A percentile compares a stretch with the other conserved stretches of the same genome.
phyloP scores from a whole-genome alignment of 805 yeast species.

The Candida palmyrensis region DNA sequence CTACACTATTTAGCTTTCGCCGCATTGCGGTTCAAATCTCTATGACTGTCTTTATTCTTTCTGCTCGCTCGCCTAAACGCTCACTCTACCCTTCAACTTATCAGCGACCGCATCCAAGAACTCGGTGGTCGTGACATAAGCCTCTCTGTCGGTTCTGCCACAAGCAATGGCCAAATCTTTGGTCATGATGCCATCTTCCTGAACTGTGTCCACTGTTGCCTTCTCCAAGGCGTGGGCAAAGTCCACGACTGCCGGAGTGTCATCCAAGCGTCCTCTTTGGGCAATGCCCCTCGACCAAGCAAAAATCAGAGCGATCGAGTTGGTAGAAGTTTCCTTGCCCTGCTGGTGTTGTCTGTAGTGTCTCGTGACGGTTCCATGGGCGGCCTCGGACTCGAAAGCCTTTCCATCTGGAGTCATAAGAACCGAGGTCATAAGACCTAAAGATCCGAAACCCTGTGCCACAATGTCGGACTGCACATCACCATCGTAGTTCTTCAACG shows the following conservation, averaged over 20 bases:
- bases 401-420: conserved; percentile 82
- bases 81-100: conserved; percentile 34
- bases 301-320: conserved; percentile 79
- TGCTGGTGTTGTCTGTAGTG: conserved; percentile 78
- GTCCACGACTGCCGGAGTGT: conserved; percentile 62
- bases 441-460: conserved; percentile 82
- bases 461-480: conserved; percentile 83
- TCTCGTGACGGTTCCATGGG: conserved; percentile 86
- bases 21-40: too few relatives aligned
- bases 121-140: conserved; percentile 70
- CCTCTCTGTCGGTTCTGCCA: conserved; percentile 54
- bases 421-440: conserved; percentile 81
- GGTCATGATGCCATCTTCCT: conserved; percentile 72
- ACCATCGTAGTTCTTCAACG: conserved; percentile 81
- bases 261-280: conserved; percentile 75
- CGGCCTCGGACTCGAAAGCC: conserved; percentile 83
- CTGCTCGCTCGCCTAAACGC: too few relatives aligned
- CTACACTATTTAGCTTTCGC: too few relatives aligned
- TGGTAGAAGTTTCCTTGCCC: conserved; percentile 80
- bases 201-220: conserved; percentile 69
- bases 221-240: conserved; percentile 64
- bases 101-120: conserved; percentile 73
- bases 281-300: conserved; percentile 85
- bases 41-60: too few relatives aligned
- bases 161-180: conserved; percentile 74